Evolutionary conservation across 768 basidiomycete species (phyloP), one percentile per base, ranked within the genome.

Genomic region (Pleurotus cornucopiae): DNA sequence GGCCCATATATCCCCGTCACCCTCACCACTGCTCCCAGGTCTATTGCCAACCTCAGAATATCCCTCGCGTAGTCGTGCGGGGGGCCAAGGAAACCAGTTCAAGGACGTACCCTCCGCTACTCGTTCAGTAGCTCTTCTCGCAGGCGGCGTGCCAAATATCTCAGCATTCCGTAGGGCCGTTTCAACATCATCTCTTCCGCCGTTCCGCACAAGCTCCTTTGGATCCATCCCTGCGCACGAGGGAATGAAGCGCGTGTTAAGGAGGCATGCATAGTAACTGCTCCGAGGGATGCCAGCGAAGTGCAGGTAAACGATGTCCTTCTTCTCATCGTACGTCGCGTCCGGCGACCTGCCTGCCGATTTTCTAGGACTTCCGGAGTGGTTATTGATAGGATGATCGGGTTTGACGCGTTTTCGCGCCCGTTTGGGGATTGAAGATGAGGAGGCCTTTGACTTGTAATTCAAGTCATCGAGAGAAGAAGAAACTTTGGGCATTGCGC

Each of bases 191-290:
- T 49, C 21, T 30, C 48, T 25, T 34, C 48, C 48, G 30, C 26
- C 26, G 7, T 49, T 49, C 6, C 21, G 12, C n/a, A 26, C 26
- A n/a, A 49, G 30, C 26, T 49, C 26, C 48, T 14, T 16, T 23
- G 26, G 21, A 16, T 49, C 48, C 25, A 26, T 20, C 6, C 26
- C 48, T 9, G 14, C 14, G n/a, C 25, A 5, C 48, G 30, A 49
- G 37, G 48, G 48, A 34, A 49, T 38, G n/a, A 49, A 49, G 7
- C 48, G 48, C 9, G 48, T 49, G 37, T 49, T 49, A 7, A 12
- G 14, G 14, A 49, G 4, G 26, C 37, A 49, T n/a, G 48, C 48
- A n/a, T n/a, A 9, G 37, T 49, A 49, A 20, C 48, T 49, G n/a
- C 20, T 34, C 26, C 14, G 48, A 25, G 25, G 23, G 25, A 49